Conservation (phyloP, 305 asterid species). For the Withania somnifera region DNA sequence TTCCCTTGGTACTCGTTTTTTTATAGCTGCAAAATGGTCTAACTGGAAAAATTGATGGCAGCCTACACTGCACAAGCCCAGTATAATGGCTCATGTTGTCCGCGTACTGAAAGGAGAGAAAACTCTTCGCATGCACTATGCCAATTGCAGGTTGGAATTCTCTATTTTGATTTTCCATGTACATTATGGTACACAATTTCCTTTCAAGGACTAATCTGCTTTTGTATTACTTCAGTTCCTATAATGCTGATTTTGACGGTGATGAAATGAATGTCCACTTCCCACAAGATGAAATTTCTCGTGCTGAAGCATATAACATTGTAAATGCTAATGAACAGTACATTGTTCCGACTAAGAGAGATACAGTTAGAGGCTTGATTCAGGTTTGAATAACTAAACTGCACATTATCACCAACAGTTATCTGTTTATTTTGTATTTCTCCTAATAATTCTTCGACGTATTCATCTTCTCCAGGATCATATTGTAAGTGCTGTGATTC, state of each 20-base stretch:
- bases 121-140: constrained; percentile 98
- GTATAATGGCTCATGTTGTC: constrained; percentile 98
- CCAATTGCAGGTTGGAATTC: constrained; percentile 87
- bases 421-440: background rate
- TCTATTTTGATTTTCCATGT: background rate
- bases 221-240: constrained; percentile 49
- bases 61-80: constrained; percentile 99
- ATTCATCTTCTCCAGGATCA: constrained; percentile 56
- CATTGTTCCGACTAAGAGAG: constrained; percentile 95
- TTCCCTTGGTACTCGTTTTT: constrained; percentile 1
- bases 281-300: constrained; percentile 99
- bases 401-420: background rate
- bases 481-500: constrained; percentile 80
- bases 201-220: constrained; percentile 14
- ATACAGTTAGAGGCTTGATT: constrained; percentile 93
- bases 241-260: constrained; percentile 98
- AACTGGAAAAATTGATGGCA: constrained; percentile 25
- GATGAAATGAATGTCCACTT: constrained; percentile 99
- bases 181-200: constrained; percentile 4
- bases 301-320: constrained; percentile 96
- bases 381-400: constrained; percentile 52
- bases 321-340: constrained; percentile 97
- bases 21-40: constrained; percentile 6
- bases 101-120: constrained; percentile 94
- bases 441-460: background rate